These are phyloP conservation scores for Thalassiosira delicatula DNA, from an alignment of 352 stramenopile species.

Conservation along the genomic window DNA sequence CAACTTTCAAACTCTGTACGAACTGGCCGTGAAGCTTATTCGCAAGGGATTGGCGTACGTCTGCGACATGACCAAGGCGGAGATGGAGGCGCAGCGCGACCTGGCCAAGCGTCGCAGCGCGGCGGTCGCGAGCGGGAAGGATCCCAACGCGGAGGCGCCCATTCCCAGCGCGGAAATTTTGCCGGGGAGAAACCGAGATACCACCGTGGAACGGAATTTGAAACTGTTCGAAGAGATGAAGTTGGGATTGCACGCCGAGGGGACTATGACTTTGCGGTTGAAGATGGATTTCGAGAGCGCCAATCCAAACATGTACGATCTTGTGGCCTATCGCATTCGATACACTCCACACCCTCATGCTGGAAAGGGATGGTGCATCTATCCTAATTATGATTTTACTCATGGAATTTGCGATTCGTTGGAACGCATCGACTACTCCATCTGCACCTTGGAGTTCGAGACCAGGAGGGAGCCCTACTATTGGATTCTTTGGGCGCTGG, in stretches of 20 bases:
- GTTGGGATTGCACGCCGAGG: conserved; percentile 88
- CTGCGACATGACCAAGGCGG: conserved; percentile 89
- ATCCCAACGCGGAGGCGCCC: conserved; percentile 78
- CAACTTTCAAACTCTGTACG: conserved; percentile 98
- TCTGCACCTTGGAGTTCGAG: conserved; percentile 99
- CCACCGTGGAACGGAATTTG: conserved; percentile 92
- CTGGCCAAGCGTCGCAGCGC: conserved; percentile 79
- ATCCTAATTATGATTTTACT: conserved; percentile 99
- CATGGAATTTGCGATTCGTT: conserved; percentile 97
- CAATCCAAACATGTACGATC: conserved; percentile 97
- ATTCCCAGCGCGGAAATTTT: conserved; percentile 74
- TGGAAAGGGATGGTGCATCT: conserved; percentile 98
- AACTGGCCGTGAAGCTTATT: conserved; percentile 95
- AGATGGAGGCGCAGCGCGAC: conserved; percentile 88
- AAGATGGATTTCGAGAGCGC: conserved; percentile 98
- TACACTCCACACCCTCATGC: conserved; percentile 96
- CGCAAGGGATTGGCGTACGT: conserved; percentile 96
- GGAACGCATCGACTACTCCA: conserved; percentile 99
- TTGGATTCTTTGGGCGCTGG: conserved; percentile 96
- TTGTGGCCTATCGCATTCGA: conserved; percentile 97
- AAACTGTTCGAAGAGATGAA: conserved; percentile 97
- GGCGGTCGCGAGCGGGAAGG: conserved; percentile 59
- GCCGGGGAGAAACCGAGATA: conserved; percentile 86
- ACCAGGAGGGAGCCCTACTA: conserved; percentile 98
- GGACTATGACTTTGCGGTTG: conserved; percentile 87